Evolutionary conservation across 345 rosid species (phyloP), one percentile per base, ranked within the genome.

Genomic region (Isatis tinctoria): DNA sequence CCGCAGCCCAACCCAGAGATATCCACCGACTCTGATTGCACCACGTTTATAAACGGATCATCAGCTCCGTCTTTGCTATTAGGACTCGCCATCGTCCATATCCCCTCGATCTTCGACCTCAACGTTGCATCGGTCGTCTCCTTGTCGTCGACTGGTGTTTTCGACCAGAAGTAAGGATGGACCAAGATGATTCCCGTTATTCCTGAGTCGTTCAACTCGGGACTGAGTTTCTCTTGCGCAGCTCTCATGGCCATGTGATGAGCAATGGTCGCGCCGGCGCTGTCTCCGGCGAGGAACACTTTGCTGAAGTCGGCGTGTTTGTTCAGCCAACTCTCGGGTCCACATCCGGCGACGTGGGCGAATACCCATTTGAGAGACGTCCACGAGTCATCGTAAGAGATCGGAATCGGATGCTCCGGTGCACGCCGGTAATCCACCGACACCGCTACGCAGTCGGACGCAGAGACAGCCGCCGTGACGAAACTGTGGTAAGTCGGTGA

Each of bases 261-360:
- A 18, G 80, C 79, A 14, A 85, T 82, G 73, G 77, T 90, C 7
- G 87, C 96, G 4, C 96, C 96, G 3, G 91, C 91, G 16, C 93
- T 89, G 72, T 87, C 96, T 4, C 97, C 93, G 1, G 69, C 73
- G 24, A 85, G 69, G 63, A 85, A 78, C 44, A 86, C 88, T 47
- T 44, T 80, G 40, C 69, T 39, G 14, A 85, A 76, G 58, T 89
- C 93, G 0, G 76, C 89, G 7, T 84, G 66, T 22, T 74, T 43
- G 76, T 86, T 86, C 9, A 89, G 53, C 88, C 82, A 85, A 2
- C 77, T 60, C 43, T 89, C 96, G 0, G 84, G 77, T 0, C 91
- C 96, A 0, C 59, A 22, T 60, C 86, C 82, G 5, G 65, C 49
- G 0, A 76, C 70, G 53, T 89, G 97, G 3, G 79, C 12, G 4